These are phyloP conservation scores for Citrus australasica DNA, from an alignment of 345 rosid genomes.

Conservation along the genomic window DNA sequence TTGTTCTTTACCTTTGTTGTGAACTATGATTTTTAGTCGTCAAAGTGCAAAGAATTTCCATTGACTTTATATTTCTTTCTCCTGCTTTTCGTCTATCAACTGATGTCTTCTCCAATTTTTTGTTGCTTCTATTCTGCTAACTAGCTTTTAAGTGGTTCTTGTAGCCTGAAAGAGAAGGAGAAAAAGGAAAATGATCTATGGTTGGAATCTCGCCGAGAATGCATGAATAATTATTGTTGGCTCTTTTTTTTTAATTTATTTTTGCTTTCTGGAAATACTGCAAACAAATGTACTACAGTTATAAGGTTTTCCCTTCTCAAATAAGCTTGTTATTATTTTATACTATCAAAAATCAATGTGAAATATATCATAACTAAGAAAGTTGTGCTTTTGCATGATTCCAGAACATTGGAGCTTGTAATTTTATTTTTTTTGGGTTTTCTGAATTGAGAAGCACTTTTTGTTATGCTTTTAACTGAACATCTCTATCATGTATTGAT, in stretches of 20 bases:
- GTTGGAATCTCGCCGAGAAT: neutral
- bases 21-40: neutral
- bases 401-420: neutral
- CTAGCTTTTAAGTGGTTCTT: neutral
- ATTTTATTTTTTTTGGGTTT: neutral
- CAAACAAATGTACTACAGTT: too few relatives aligned
- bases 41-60: neutral
- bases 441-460: neutral
- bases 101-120: neutral
- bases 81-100: neutral
- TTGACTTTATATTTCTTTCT: neutral
- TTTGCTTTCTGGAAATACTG: too few relatives aligned
- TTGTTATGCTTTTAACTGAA: neutral
- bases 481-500: neutral
- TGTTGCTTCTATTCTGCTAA: neutral
- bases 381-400: neutral
- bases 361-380: neutral
- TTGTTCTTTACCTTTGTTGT: neutral
- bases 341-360: neutral
- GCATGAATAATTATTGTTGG: neutral
- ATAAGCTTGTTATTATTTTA: neutral
- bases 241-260: too few relatives aligned
- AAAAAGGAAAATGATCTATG: neutral
- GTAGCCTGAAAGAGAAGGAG: neutral
- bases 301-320: neutral